A percentile compares a stretch with the other conserved stretches of the same genome.
These are phyloP conservation scores for Fraxinus ornus DNA, from an alignment of 305 asterid species.

Conservation along the genomic window DNA sequence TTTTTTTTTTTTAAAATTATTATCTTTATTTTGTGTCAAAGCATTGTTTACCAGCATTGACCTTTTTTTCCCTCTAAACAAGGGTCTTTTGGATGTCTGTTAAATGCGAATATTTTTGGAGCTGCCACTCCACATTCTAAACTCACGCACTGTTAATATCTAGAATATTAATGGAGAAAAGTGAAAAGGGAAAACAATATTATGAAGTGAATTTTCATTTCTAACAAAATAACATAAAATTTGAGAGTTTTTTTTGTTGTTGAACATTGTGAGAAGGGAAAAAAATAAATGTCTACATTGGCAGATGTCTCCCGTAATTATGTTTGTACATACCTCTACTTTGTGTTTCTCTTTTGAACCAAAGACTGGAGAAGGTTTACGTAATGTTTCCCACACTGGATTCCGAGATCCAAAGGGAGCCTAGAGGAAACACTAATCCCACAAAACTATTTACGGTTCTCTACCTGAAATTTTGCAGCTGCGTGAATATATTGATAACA, in stretches of 20 bases:
- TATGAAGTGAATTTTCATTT: not conserved
- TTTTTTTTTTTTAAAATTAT: not conserved
- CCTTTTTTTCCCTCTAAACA: not conserved
- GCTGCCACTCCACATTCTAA: not conserved
- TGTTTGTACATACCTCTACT: not conserved
- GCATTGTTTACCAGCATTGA: not conserved
- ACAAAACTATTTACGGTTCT: not conserved
- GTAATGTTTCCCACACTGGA: not conserved
- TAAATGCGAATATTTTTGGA: not conserved
- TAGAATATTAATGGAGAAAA: not conserved
- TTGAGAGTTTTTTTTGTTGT: not conserved
- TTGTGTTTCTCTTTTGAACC: not conserved
- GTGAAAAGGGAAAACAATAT: not conserved
- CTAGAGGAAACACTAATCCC: not conserved
- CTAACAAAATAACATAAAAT: not conserved
- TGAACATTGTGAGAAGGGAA: not conserved
- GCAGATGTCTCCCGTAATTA: not conserved
- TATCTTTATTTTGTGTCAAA: not conserved
- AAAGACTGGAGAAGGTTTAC: not conserved
- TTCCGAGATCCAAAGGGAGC: not conserved
- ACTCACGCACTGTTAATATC: not conserved
- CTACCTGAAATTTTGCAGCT: conserved; percentile 46
- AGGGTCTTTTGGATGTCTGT: not conserved
- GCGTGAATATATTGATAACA: conserved; percentile 87
- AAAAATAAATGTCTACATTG: not conserved